Conservation (phyloP, 345 rosid species). For the Aethionema arabicum region DNA sequence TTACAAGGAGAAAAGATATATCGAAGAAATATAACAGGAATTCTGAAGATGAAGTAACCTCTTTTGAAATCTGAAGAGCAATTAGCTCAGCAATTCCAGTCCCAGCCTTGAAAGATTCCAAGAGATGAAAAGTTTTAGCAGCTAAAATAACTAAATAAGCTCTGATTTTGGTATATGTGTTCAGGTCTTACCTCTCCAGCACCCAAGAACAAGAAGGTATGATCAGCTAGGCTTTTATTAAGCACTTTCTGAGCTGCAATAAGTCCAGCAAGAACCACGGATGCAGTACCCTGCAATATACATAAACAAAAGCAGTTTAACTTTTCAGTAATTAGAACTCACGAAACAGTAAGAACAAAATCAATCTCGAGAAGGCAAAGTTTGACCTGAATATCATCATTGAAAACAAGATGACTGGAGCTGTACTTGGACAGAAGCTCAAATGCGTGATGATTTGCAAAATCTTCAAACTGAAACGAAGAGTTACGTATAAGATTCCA, state of each 20-base stretch:
- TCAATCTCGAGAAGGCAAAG: not conserved
- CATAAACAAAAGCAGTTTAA: not conserved
- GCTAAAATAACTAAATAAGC: not conserved
- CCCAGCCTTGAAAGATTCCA: constrained; percentile 64
- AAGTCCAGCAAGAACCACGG: constrained; percentile 90
- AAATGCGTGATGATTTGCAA: constrained; percentile 96
- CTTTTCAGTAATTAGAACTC: not conserved
- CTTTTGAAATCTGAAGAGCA: constrained; percentile 80
- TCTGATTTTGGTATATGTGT: constrained; percentile 10
- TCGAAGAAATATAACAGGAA: not conserved
- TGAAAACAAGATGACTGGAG: constrained; percentile 85
- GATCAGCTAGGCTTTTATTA: constrained; percentile 73
- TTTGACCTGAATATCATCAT: constrained; percentile 90
- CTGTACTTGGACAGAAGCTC: constrained; percentile 77
- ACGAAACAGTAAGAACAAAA: not conserved
- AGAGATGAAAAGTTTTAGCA: constrained; percentile 15
- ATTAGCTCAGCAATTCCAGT: constrained; percentile 97
- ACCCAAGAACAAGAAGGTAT: constrained; percentile 83
- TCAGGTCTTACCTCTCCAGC: constrained; percentile 83
- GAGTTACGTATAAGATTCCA: not conserved
- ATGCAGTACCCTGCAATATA: constrained; percentile 77
- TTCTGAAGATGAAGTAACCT: constrained; percentile 34
- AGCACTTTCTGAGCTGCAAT: constrained; percentile 66
- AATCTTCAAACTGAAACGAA: constrained; percentile 85
- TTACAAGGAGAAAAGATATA: constrained; percentile 9